Evolutionary conservation across 2,329 filamentous ascomycete species (phyloP), one percentile per base, ranked within the genome.

Genomic region (Fusarium neocosmosporiellum): DNA sequence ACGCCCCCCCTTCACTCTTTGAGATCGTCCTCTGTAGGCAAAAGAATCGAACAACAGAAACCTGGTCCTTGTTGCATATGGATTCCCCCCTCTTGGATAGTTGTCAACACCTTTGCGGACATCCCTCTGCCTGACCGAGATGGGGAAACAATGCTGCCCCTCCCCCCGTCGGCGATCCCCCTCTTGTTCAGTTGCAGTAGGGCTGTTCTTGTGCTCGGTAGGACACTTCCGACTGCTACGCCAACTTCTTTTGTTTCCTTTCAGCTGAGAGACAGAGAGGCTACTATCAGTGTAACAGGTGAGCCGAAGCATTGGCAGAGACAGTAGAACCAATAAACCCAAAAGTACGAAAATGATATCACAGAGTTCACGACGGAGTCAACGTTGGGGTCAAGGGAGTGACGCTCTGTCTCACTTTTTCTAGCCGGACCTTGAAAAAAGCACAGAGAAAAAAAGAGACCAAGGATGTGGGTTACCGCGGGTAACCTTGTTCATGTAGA

Each of bases 241-340:
- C 20, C 20, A n/a, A 11, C 8, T 50, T 27, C n/a, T 11, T 22
- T 27, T 48, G 22, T 48, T 48, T 48, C 22, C 34, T 48, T 48
- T 50, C 46, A 50, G 46, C 46, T 41, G 37, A 20, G 20, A 41
- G n/a, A n/a, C 5, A n/a, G 4, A n/a, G 8, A 37, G 18, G 18
- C 14, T 36, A 36, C 34, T 36, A 16, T 36, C 24, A 27, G 29
- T 54, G 53, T 57, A 22, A 37, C 31, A 57, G 14, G 16, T 11
- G 2, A 57, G 1, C 20, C 33, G 53, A 57, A 36, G 37, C 31
- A 36, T 36, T 33, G 33, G 34, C 53, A 36, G 33, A 36, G 14
- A 57, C 16, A 24, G 33, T 57, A 57, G 53, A 57, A 57, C 53
- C 53, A 57, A 57, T 57, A 41, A 54, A 54, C 13, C 50, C n/a